Conservation (phyloP, 495 filamentous ascomycete species). For the Sabuloglossum arenarium region DNA sequence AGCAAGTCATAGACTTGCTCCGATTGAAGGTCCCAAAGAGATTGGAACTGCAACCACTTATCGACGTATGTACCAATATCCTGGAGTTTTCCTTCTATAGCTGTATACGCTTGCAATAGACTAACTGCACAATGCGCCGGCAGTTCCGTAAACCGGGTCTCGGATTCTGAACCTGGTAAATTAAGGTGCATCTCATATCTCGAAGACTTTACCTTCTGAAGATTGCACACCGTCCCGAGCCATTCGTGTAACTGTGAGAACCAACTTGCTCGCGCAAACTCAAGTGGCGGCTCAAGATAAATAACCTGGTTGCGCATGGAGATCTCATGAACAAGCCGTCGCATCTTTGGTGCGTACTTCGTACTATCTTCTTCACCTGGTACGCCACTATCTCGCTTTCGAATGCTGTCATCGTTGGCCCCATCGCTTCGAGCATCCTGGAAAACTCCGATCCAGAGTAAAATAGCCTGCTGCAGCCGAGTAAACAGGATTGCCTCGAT, state of each 20-base stretch:
- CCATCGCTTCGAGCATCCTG: slow-evolving; percentile 31
- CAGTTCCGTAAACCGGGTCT: slow-evolving; percentile 69
- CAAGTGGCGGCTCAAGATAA: slow-evolving; percentile 79
- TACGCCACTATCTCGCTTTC: slow-evolving; percentile 22
- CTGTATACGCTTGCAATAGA: slow-evolving; percentile 55
- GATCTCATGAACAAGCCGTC: slow-evolving; percentile 66
- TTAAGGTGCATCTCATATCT: slow-evolving; percentile 77
- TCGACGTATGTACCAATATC: slow-evolving; percentile 70
- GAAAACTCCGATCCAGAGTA: slow-evolving; percentile 70
- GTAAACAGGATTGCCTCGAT: slow-evolving; percentile 59
- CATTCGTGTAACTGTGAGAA: slow-evolving; percentile 79
- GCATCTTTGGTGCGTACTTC: slow-evolving; percentile 32
- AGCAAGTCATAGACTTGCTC: slow-evolving; percentile 84
- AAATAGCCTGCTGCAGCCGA: slow-evolving; percentile 60
- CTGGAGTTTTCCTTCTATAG: slow-evolving; percentile 56
- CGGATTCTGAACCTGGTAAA: slow-evolving; percentile 32
- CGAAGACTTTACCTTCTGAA: slow-evolving; percentile 81
- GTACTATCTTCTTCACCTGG: slow-evolving; percentile 16
- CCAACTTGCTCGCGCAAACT: slow-evolving; percentile 86
- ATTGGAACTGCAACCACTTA: slow-evolving; percentile 97
- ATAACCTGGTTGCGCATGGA: slow-evolving; percentile 94
- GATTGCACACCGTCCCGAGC: slow-evolving; percentile 79
- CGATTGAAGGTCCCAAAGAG: slow-evolving; percentile 89
- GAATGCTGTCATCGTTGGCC: slow-evolving; percentile 20
- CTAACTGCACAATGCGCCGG: slow-evolving; percentile 57